phyloP scores from a whole-genome alignment of 148 eudicot species.

The Pouteria glomerata region DNA sequence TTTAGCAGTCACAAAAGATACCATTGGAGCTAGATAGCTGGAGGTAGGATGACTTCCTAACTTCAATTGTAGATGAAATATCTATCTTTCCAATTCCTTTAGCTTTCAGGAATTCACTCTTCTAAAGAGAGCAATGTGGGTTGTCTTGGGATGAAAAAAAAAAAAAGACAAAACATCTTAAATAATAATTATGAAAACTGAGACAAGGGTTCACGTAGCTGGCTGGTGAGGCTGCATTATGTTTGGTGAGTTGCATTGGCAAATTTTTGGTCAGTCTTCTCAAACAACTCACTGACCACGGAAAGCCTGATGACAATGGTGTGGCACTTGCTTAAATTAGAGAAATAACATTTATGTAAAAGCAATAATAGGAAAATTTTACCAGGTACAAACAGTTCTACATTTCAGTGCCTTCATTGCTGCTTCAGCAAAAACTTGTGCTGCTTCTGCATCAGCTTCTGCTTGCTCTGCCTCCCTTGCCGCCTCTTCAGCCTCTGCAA shows the following conservation, averaged over 20 bases:
- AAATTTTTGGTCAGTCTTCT: background rate
- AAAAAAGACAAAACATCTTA: background rate
- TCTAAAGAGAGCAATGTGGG: background rate
- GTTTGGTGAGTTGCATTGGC: background rate
- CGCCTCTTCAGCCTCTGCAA: slow-evolving; percentile 80
- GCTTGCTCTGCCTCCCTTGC: slow-evolving; percentile 80
- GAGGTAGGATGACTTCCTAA: background rate
- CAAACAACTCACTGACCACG: background rate
- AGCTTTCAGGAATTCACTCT: background rate
- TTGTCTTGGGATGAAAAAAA: background rate
- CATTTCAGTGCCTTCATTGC: slow-evolving; percentile 46
- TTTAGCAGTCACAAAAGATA: background rate
- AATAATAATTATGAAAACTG: background rate
- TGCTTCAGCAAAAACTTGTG: slow-evolving; percentile 55
- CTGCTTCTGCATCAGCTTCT: slow-evolving; percentile 78
- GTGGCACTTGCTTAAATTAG: background rate
- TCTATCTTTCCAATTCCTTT: background rate
- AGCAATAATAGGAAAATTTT: slow-evolving; percentile 7
- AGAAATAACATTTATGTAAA: background rate
- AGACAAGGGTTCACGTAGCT: background rate
- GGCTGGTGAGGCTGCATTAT: background rate
- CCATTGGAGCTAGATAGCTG: background rate
- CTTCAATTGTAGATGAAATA: background rate
- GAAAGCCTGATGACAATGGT: background rate
- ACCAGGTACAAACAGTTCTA: slow-evolving; percentile 41